phyloP scores from a whole-genome alignment of 345 rosid genomes.

The Aethionema arabicum region DNA sequence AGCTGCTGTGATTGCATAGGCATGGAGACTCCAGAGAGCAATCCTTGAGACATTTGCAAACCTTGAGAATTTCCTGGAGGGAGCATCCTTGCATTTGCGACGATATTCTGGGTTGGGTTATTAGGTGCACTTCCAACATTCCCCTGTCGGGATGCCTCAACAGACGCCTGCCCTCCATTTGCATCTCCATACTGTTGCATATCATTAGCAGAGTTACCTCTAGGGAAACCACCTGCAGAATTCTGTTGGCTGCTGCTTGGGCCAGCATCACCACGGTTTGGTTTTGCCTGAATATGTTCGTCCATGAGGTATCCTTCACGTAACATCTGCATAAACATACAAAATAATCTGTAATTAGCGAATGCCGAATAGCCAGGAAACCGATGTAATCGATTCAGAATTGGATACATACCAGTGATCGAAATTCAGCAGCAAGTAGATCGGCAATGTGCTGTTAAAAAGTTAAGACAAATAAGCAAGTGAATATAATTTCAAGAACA shows the following conservation, averaged over 20 bases:
- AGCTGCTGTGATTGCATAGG: constrained; percentile 61
- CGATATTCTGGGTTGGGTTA: constrained; percentile 48
- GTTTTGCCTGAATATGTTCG: constrained; percentile 57
- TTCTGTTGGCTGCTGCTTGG: constrained; percentile 52
- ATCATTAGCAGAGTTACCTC: constrained; percentile 55
- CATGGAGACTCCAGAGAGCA: constrained; percentile 59
- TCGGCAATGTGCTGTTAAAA: constrained; percentile 74
- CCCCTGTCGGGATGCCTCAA: constrained; percentile 53
- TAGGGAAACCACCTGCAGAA: constrained; percentile 46
- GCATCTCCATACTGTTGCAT: constrained; percentile 61
- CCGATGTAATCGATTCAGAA: constrained; percentile 6
- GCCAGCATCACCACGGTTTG: constrained; percentile 42
- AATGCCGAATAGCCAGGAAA: constrained; percentile 5
- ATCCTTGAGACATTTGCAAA: constrained; percentile 74
- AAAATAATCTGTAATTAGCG: constrained; percentile 12
- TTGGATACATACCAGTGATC: constrained; percentile 61
- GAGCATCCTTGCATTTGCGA: constrained; percentile 62
- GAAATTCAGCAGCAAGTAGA: constrained; percentile 70
- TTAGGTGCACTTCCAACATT: constrained; percentile 48
- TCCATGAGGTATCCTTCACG: constrained; percentile 61
- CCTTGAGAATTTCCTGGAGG: constrained; percentile 73
- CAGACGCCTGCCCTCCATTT: constrained; percentile 50
- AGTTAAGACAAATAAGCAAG: constrained; percentile 36
- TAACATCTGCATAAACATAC: constrained; percentile 57
- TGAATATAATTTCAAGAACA: constrained; percentile 29